Evolutionary conservation across 2,329 filamentous ascomycete species (phyloP), one percentile per base, ranked within the genome.

Genomic region (Aspergillus hortae): DNA sequence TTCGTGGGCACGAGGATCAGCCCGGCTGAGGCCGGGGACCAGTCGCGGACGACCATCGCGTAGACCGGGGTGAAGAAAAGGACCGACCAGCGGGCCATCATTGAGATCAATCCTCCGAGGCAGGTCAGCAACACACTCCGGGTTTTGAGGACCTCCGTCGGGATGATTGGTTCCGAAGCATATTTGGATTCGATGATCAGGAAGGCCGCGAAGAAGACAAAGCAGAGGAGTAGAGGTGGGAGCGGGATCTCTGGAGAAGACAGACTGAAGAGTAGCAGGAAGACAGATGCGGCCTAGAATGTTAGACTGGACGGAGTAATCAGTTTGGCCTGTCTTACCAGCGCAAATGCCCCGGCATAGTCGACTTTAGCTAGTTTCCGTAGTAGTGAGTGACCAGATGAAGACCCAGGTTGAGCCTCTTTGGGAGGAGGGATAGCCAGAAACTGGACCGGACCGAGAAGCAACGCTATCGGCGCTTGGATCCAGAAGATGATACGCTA

Each of bases 61-160:
- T 90, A 92, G 41, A 90, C 83, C 0, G 90, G 90, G 0, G 86
- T 81, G 70, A 90, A 95, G 74, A 91, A 94, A 6, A 95, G 77
- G 2, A 95, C 79, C 6, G 80, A 80, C 90, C 89, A 95, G 52
- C 90, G 85, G 2, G 87, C 80, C 65, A 88, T 85, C 88, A 95
- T 92, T 67, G 90, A 81, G 17, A 87, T 85, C 0, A 92, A 78
- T 46, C 90, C 89, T 1, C 86, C 81, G 19, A 92, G 63, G 64
- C 89, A 92, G 1, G 87, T 87, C 19, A 92, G 72, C 3, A 92
- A 74, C 1, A 89, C 83, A 27, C 85, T 86, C 25, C 86, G 81
- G 10, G 86, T 89, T 47, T 78, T 80, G 25, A 95, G 79, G 1
- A 94, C 78, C 1, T 79, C 70, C 45, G 92, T 73, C 1, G 90